Evolutionary conservation across 257 asterid species (phyloP), one percentile per base, ranked within the genome.

Genomic region (Fraxinus pennsylvanica): DNA sequence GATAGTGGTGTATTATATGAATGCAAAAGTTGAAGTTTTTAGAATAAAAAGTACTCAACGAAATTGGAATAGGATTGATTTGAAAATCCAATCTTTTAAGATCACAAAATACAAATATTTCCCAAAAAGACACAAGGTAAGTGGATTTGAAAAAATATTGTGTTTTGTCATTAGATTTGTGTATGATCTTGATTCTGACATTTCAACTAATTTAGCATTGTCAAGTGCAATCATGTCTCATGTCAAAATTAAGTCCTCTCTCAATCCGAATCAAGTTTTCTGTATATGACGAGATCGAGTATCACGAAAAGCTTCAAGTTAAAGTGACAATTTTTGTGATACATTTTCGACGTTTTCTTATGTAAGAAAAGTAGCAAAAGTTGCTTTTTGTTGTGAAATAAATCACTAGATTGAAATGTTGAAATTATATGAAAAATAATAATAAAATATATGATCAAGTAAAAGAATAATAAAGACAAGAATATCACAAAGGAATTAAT

Each of bases 151-250:
- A 22, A 25, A 25, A 63, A 63, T 27, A 27, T 9, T 27, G 21
- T 63, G 35, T 19, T 78, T 69, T 77, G 86, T 84, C 90, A 87
- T 50, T 84, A 81, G 88, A 89, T 87, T 81, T 80, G 68, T 29
- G 81, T 82, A 80, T 81, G 85, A 67, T 70, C 39, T 30, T 74
- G 86, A 87, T 63, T 8, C 33, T 22, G 69, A 63, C 36, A 3
- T 25, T 25, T 25, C 68, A 61, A 63, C 36, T 2, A 27, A 10
- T 13, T 25, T 25, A 10, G 35, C n/a, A 63, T 22, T 63, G 33
- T 25, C 33, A 9, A 63, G 17, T 25, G 33, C 33, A 25, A 63
- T 63, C 27, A 59, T 59, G 30, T 59, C 2, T 59, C 67, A 59
- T 21, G 32, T 9, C 69, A 63, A 63, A 27, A 25, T 10, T 9